Evolutionary conservation across 2,329 filamentous ascomycete genomes (phyloP), one percentile per base, ranked within the genome.

Genomic region (Hyphodiscus sp.): DNA sequence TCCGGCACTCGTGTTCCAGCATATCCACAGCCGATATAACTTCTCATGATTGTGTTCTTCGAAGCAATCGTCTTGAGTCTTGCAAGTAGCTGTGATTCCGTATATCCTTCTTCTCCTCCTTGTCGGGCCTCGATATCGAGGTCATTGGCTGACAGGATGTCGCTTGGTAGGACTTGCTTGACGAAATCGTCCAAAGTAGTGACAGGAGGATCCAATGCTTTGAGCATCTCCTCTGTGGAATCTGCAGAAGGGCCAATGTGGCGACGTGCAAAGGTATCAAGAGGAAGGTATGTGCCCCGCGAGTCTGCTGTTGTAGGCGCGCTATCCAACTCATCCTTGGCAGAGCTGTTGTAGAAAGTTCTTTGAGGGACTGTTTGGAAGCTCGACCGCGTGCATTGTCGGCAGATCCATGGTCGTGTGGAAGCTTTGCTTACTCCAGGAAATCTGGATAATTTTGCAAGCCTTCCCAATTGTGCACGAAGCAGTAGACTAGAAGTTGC

Each of bases 11-110:
- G 80, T n/a, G 90, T 92, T 38, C 83, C 86, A 61, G 92, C 90
- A 76, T 96, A 97, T 54, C 92, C 92, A 54, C 81, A 83, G 4
- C 92, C 92, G 61, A 96, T 91, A 67, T 92, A 87, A 66, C 82
- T 85, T 59, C 78, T 76, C 50, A 78, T 76, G 30, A 80, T 75
- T 61, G 77, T 79, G 66, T 88, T 91, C 62, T 82, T 74, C 19
- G 58, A 62, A 1, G 80, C 77, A 61, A 83, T 81, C 43, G 72
- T 72, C 50, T 74, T 73, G 50, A 85, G 72, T 44, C 73, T 69
- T 3, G 74, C 72, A 44, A 83, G 69, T 42, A 86, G 73, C 62
- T 81, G 74, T 52, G 77, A 81, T 70, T 90, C 86, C 2, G 81
- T 65, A 46, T 64, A 66, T 0, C 65, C 66, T 46, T 66, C 64